Base-by-base conservation (phyloP, 176 grass and related monocot species). In the Lolium rigidum region DNA sequence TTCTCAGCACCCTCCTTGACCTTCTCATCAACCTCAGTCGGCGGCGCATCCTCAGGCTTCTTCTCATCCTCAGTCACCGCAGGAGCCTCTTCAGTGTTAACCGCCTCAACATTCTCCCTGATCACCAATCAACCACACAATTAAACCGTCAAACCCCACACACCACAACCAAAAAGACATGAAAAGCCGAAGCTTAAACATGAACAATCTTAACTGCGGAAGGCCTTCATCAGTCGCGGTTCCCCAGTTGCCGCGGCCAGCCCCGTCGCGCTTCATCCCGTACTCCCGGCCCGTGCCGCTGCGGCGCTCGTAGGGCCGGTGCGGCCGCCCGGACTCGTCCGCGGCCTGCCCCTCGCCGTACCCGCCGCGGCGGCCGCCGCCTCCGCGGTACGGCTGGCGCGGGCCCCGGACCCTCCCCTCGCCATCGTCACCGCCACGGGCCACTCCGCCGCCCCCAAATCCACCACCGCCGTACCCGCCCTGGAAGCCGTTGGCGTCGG, bases 171-270 rank as follows among this genome's bases (percentile, higher is more conserved):
- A 37, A 18, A 26, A 26, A 48, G 44, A 7, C 2, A 35, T 11
- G 63, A 43, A 73, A 54, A 35, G 31, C 1, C 17, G 26, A 52
- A 85, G 3, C 26, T 4, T 3, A 44, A 65, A 25, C 15, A 10
- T 7, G 37, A 16, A 10, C 26, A 28, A 84, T 89, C 70, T 82
- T 91, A 91, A 95, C 91, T 95, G 93, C 26, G 60, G 64, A 73
- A 91, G 51, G 1, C 47, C 73, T 71, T 94, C 95, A 56, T 95
- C 93, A 24, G 89, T 80, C 2, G 44, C 48, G 13, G 81, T 88
- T 72, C 95, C 95, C 95, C 95, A 98, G 54, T 98, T 98, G 26
- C 90, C 93, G 6, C 95, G 89, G 5, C 93, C 95, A 37, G 91
- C 70, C 4, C 95, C 95, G 2, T 98, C 93, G 13, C 87, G 89